Conservation (phyloP, 768 basidiomycete genomes). For the Kwoniella botswanensis region DNA sequence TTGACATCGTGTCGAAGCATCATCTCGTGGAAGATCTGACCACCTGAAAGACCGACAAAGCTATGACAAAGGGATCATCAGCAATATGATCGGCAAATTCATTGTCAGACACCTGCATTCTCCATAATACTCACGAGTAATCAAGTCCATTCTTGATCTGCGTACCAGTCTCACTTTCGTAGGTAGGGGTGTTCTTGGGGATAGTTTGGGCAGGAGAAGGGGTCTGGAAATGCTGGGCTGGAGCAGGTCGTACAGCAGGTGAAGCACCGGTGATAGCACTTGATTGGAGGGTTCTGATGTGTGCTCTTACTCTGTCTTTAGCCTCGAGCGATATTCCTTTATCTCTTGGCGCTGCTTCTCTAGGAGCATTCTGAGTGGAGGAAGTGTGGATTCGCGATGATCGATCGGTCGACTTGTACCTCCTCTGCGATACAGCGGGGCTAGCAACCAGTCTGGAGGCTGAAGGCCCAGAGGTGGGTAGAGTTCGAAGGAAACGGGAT, state of each 20-base stretch:
- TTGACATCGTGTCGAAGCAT: slow-evolving; percentile 96
- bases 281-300: slow-evolving; percentile 75
- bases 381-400: slow-evolving; percentile 34
- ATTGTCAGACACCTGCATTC: background rate
- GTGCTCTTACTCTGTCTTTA: slow-evolving; percentile 77
- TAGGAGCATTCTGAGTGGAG: slow-evolving; percentile 31
- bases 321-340: slow-evolving; percentile 69
- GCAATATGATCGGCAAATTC: background rate
- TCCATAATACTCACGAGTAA: slow-evolving; percentile 43
- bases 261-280: slow-evolving; percentile 68
- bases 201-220: slow-evolving; percentile 37
- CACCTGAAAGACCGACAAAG: slow-evolving; percentile 92
- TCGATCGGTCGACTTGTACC: slow-evolving; percentile 25
- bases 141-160: slow-evolving; percentile 49
- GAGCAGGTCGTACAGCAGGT: slow-evolving; percentile 69
- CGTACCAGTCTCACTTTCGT: slow-evolving; percentile 29
- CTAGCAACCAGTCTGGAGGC: slow-evolving; percentile 14
- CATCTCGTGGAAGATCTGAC: slow-evolving; percentile 99
- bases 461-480: slow-evolving; percentile 31
- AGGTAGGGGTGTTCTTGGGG: slow-evolving; percentile 36
- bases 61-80: slow-evolving; percentile 56
- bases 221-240: slow-evolving; percentile 63
- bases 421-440: background rate
- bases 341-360: slow-evolving; percentile 24
- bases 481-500: slow-evolving; percentile 36